A percentile compares a stretch with the other conserved stretches of the same genome.
Evolutionary conservation across 164 flowering plant genomes (phyloP).

Genomic region (Kalanchoe fedtschenkoi): DNA sequence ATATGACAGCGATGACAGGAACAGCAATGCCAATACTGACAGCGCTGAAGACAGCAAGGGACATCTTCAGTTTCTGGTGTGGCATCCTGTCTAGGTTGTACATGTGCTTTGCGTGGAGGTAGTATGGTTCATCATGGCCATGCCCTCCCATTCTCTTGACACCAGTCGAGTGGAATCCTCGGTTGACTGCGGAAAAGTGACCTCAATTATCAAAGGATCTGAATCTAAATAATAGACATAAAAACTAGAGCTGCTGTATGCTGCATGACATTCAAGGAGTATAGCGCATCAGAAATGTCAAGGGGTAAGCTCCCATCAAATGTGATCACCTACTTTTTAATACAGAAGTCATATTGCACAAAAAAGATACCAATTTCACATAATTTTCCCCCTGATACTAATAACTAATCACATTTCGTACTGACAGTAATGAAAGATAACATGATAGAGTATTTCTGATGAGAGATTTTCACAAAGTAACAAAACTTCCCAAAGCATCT

Average conservation of each 20-base stretch:
- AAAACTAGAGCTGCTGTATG: not conserved
- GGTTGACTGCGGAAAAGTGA: not conserved
- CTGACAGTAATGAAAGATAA: no score
- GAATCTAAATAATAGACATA: not conserved
- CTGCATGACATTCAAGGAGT: not conserved
- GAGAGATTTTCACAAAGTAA: no score
- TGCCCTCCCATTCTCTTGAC: constrained; percentile 12
- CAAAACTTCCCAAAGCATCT: no score
- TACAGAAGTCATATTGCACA: no score
- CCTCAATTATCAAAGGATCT: not conserved
- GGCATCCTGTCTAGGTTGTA: constrained; percentile 42
- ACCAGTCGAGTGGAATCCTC: constrained; percentile 11
- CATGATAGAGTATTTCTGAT: no score
- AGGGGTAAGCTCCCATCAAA: no score
- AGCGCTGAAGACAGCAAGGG: constrained; percentile 55
- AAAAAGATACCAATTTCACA: no score
- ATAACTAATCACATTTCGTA: no score
- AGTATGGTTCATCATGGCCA: constrained; percentile 9
- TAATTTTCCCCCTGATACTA: no score
- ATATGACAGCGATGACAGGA: constrained; percentile 72
- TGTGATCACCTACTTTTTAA: no score
- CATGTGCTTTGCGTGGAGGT: constrained; percentile 4
- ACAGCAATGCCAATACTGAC: constrained; percentile 78
- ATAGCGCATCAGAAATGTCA: no score
- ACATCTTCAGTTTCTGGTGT: constrained; percentile 46